phyloP scores from a whole-genome alignment of 1,139 yeast genomes.

The Suhomyces coccinellae region DNA sequence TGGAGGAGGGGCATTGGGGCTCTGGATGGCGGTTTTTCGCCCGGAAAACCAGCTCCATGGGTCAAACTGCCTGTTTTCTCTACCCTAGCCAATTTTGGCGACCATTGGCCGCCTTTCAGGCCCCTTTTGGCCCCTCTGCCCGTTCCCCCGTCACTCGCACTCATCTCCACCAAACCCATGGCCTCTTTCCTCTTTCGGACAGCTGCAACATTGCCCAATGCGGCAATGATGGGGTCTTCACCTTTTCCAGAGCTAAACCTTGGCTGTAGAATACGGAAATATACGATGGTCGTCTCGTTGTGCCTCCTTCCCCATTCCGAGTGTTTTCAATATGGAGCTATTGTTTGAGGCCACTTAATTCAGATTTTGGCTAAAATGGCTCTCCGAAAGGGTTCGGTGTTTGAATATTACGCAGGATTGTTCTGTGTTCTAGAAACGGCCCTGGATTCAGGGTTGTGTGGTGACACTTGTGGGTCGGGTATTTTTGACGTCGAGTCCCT shows the following conservation, averaged over 20 bases:
- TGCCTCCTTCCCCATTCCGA: background rate
- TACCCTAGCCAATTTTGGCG: background rate
- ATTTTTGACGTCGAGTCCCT: no score
- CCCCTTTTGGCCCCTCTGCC: background rate
- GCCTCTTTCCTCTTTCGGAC: background rate
- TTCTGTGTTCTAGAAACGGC: no score
- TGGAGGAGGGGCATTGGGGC: no score
- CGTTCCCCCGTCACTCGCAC: background rate
- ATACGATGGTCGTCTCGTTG: background rate
- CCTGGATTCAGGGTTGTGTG: no score
- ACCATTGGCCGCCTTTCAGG: background rate
- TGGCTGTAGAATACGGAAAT: conserved; percentile 5
- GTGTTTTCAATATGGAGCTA: background rate
- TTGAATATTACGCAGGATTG: background rate
- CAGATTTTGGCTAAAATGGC: conserved; percentile 1
- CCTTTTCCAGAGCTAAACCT: background rate
- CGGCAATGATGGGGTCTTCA: background rate
- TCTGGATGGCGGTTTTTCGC: no score
- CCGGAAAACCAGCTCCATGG: no score
- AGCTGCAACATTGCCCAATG: conserved; percentile 5
- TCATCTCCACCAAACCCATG: no score
- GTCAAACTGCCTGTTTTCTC: no score
- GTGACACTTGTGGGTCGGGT: no score
- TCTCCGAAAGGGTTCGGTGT: background rate
- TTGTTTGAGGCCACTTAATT: background rate